These are phyloP conservation scores for Casuarina equisetifolia DNA, from an alignment of 306 rosid genomes.

Conservation along the genomic window DNA sequence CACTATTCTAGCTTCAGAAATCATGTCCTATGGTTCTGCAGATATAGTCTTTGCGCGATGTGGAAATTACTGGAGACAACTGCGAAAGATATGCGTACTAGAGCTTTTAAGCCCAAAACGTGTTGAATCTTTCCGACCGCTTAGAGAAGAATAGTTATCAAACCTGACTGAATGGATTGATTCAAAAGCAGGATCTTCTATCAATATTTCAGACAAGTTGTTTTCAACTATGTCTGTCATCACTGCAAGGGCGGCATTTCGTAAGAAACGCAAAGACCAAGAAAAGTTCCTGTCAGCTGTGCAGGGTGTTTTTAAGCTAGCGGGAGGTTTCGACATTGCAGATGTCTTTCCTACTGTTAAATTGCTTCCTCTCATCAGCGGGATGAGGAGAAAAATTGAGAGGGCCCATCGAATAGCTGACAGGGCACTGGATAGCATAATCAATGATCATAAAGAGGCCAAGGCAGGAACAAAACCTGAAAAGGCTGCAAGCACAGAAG, in stretches of 20 bases:
- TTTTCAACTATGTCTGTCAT: background rate
- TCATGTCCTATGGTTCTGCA: background rate
- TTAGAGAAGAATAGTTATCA: constrained; percentile 20
- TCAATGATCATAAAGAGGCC: background rate
- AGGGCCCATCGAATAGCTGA: constrained; percentile 9
- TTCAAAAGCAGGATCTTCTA: background rate
- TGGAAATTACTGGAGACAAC: constrained; percentile 35
- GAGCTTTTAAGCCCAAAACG: constrained; percentile 16
- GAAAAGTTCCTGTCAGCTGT: background rate
- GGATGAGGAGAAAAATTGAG: constrained; percentile 5
- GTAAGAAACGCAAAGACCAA: constrained; percentile 23
- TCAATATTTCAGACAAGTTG: constrained; percentile 8
- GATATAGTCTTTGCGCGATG: background rate
- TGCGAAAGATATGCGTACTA: no score
- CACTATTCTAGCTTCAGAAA: background rate
- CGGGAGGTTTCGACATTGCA: constrained; percentile 5
- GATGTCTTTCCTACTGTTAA: constrained; percentile 30
- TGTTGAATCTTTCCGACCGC: constrained; percentile 11
- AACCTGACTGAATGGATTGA: background rate
- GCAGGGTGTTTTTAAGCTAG: background rate
- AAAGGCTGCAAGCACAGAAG: background rate
- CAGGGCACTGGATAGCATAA: constrained; percentile 19
- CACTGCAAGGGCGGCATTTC: constrained; percentile 14
- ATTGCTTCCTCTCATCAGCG: constrained; percentile 15
- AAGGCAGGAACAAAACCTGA: background rate